Evolutionary conservation across 257 asterid species (phyloP).

Genomic region (Lithospermum erythrorhizon): DNA sequence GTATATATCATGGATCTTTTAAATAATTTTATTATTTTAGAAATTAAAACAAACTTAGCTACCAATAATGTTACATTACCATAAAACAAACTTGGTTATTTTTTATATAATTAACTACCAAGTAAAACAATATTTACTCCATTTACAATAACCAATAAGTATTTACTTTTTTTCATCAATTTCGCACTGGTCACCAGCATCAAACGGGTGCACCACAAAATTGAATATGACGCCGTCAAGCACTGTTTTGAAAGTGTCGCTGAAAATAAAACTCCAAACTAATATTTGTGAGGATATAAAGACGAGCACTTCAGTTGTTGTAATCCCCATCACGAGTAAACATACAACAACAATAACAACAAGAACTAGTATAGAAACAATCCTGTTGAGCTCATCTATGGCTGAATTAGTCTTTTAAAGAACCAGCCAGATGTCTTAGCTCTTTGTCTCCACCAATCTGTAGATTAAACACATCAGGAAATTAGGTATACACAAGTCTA

Average conservation of each 20-base stretch:
- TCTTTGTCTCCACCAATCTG: constrained; percentile 12
- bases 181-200: constrained; percentile 19
- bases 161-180: constrained; percentile 16
- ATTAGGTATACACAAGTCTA: neutral
- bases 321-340: constrained; percentile 16
- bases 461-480: no score
- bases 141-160: neutral
- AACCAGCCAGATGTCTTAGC: constrained; percentile 10
- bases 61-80: no score
- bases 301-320: constrained; percentile 15
- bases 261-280: constrained; percentile 8
- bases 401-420: constrained; percentile 16
- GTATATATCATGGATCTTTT: no score
- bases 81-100: no score
- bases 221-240: constrained; percentile 18
- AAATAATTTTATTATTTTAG: no score
- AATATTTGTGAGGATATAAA: constrained; percentile 15
- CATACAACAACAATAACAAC: constrained; percentile 10
- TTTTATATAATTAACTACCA: no score
- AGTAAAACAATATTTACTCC: no score
- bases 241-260: constrained; percentile 12
- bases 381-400: constrained; percentile 16
- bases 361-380: constrained; percentile 6
- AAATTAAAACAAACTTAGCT: no score
- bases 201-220: constrained; percentile 16